phyloP scores from a whole-genome alignment of 192 early-diverging fungal genomes.

The Thoreauomyces humboldtii region DNA sequence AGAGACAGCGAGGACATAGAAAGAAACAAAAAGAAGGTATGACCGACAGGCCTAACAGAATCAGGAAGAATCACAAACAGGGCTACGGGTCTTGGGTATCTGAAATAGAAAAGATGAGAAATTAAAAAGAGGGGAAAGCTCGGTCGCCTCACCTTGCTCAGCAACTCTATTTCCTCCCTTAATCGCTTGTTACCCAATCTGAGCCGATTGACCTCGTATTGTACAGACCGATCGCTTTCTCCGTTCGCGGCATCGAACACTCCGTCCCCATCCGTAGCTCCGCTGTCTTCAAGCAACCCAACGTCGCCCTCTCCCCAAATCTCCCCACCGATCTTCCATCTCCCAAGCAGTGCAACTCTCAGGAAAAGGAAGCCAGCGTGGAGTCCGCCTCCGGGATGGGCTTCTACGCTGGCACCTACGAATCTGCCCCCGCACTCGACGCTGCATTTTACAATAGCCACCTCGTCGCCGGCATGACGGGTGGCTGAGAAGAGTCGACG shows the following conservation, averaged over 20 bases:
- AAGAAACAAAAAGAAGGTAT: no score
- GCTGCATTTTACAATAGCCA: slow-evolving; percentile 1
- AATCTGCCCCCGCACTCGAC: slow-evolving; percentile 21
- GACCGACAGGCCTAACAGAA: no score
- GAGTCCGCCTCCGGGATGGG: not conserved
- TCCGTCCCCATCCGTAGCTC: no score
- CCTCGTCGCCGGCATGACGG: not conserved
- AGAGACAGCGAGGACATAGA: no score
- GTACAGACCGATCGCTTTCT: no score
- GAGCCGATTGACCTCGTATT: slow-evolving; percentile 66
- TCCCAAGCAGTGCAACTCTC: not conserved
- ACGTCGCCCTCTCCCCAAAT: slow-evolving; percentile 37
- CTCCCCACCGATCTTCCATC: not conserved
- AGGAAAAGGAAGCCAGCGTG: slow-evolving; percentile 4
- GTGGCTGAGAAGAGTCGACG: not conserved
- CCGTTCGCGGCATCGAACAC: no score
- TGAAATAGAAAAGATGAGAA: no score
- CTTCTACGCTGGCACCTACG: not conserved
- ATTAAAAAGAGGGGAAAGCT: no score
- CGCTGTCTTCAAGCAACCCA: no score
- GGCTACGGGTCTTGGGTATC: no score
- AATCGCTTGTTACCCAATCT: slow-evolving; percentile 55
- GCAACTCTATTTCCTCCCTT: slow-evolving; percentile 49
- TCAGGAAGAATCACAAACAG: no score
- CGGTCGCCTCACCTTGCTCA: slow-evolving; percentile 4